Evolutionary conservation across 208 protist species (phyloP).

Genomic region (Spongospora subterranea): DNA sequence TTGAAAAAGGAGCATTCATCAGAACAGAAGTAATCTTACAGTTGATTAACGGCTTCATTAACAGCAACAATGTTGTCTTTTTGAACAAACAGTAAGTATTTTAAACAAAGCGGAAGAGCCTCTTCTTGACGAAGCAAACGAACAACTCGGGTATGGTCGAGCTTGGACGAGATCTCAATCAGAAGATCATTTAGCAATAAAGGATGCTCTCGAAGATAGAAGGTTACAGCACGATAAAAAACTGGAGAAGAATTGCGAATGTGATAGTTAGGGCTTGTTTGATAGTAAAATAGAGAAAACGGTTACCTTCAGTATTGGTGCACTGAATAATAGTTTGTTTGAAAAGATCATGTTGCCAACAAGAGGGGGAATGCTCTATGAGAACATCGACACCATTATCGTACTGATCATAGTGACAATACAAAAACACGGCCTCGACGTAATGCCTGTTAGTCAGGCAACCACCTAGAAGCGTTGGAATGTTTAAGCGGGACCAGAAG

Average conservation of each 20-base stretch:
- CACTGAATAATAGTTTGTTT: constrained; percentile 93
- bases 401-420: constrained; percentile 97
- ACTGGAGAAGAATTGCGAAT: no score
- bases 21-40: constrained; percentile 71
- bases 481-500: constrained; percentile 93
- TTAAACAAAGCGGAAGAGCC: constrained; percentile 90
- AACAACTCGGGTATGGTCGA: constrained; percentile 97
- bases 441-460: constrained; percentile 94
- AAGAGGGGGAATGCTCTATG: constrained; percentile 94
- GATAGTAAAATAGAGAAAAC: not conserved
- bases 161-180: constrained; percentile 83
- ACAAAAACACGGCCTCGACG: constrained; percentile 90
- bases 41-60: constrained; percentile 96
- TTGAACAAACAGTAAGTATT: constrained; percentile 91
- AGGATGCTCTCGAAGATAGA: constrained; percentile 91
- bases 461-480: constrained; percentile 92
- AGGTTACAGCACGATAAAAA: constrained; percentile 93
- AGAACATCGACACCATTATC: constrained; percentile 96
- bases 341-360: constrained; percentile 96
- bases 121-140: constrained; percentile 80
- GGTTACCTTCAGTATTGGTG: constrained; percentile 86
- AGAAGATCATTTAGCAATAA: constrained; percentile 93
- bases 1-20: no score
- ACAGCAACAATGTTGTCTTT: constrained; percentile 83
- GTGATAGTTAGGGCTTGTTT: not conserved